These are phyloP conservation scores for Tricholoma saponaceum DNA, from an alignment of 768 basidiomycete genomes.

Conservation along the genomic window DNA sequence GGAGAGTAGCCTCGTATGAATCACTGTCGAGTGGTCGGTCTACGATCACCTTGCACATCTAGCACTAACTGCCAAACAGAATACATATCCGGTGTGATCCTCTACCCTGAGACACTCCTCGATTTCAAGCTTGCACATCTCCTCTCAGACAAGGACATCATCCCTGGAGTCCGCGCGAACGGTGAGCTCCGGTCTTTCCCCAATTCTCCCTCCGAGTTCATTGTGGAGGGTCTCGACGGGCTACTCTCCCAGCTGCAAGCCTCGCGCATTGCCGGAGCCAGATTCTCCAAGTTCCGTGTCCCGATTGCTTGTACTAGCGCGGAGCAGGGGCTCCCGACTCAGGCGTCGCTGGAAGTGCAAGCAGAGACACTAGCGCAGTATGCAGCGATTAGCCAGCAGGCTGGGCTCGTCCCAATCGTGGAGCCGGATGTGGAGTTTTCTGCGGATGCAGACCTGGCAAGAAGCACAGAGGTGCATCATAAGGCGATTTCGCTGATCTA, in stretches of 20 bases:
- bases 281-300: constrained; percentile 51
- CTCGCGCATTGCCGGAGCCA: constrained; percentile 39
- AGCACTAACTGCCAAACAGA: constrained; percentile 21
- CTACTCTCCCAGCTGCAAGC: constrained; percentile 38
- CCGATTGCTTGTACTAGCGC: constrained; percentile 41
- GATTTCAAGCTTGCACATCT: constrained; percentile 45
- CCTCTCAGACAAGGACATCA: constrained; percentile 40
- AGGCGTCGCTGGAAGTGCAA: constrained; percentile 38
- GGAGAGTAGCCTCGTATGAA: constrained; percentile 42
- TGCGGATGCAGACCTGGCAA: constrained; percentile 40
- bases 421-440: constrained; percentile 51
- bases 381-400: constrained; percentile 48
- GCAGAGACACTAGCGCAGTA: constrained; percentile 45
- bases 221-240: constrained; percentile 47
- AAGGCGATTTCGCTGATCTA: constrained; percentile 43
- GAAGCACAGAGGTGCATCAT: constrained; percentile 44
- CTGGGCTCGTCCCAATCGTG: constrained; percentile 48
- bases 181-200: constrained; percentile 42
- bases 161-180: constrained; percentile 48
- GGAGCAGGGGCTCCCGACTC: constrained; percentile 32
- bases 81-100: constrained; percentile 47
- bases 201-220: constrained; percentile 41
- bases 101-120: constrained; percentile 45
- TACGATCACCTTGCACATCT: background rate
- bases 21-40: constrained; percentile 35